phyloP scores from a whole-genome alignment of 1,139 yeast species.

The Saccharomyces hybrid region DNA sequence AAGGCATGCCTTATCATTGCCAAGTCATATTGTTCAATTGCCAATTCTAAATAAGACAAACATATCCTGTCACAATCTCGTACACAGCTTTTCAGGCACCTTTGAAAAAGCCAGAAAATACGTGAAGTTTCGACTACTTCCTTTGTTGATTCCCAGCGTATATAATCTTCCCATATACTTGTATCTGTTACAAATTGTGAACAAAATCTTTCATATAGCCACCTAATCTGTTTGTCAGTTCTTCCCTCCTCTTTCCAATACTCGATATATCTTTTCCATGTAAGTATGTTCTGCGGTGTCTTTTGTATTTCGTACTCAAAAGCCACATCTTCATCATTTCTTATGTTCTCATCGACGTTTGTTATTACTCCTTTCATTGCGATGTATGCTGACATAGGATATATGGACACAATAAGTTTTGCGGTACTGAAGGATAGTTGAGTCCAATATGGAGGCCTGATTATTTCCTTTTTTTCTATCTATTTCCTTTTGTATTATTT shows the following conservation, averaged over 20 bases:
- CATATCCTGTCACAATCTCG: conserved; percentile 46
- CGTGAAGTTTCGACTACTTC: neutral
- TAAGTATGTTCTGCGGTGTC: conserved; percentile 14
- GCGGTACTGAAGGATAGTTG: neutral
- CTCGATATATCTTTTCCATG: conserved; percentile 28
- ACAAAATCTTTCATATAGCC: conserved; percentile 29
- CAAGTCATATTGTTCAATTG: conserved; percentile 37
- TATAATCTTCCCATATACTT: conserved; percentile 22
- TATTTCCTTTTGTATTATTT: neutral
- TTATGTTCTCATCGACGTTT: conserved; percentile 10
- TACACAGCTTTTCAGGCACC: conserved; percentile 39
- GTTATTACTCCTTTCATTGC: neutral
- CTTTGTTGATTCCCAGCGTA: conserved; percentile 10
- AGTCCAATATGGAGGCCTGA: neutral
- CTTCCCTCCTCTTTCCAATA: conserved; percentile 16
- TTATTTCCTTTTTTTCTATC: neutral
- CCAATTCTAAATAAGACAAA: conserved; percentile 46
- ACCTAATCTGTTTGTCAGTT: conserved; percentile 13
- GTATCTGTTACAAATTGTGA: conserved; percentile 13
- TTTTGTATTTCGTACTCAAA: conserved; percentile 29
- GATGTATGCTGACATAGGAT: neutral
- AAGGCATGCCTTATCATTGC: conserved; percentile 43
- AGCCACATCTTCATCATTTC: conserved; percentile 25
- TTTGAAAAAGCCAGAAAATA: conserved; percentile 36
- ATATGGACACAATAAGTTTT: neutral